phyloP scores from a whole-genome alignment of 805 yeast genomes.

The Metschnikowia chrysomelidarum region DNA sequence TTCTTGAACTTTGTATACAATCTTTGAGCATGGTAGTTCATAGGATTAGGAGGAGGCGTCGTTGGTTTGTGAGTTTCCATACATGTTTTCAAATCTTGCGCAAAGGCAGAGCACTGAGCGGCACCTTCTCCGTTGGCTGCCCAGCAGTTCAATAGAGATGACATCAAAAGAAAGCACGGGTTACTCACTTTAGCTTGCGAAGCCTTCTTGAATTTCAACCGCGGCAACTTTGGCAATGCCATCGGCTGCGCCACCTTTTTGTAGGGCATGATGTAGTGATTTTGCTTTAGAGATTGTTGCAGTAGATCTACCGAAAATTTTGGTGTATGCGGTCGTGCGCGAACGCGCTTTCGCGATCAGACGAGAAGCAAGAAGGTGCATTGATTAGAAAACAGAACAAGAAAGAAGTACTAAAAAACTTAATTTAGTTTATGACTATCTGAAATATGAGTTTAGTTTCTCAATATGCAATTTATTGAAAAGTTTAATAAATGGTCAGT shows the following conservation, averaged over 20 bases:
- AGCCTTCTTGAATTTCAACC: conserved; percentile 67
- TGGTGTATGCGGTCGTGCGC: conserved; percentile 9
- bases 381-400: too few species aligned
- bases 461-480: too few species aligned
- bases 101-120: conserved; percentile 60
- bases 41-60: conserved; percentile 42
- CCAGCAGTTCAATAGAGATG: conserved; percentile 90
- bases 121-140: conserved; percentile 90
- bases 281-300: neutral
- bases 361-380: too few species aligned
- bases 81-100: conserved; percentile 69
- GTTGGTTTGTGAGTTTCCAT: conserved; percentile 50
- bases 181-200: conserved; percentile 56
- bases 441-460: too few species aligned
- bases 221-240: conserved; percentile 67
- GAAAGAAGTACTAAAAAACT: too few species aligned
- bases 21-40: conserved; percentile 57
- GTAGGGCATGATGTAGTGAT: conserved; percentile 35
- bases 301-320: conserved; percentile 9
- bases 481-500: too few species aligned
- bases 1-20: conserved; percentile 54
- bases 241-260: conserved; percentile 42
- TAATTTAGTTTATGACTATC: too few species aligned
- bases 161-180: conserved; percentile 78
- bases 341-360: too few species aligned